phyloP scores from a whole-genome alignment of 345 rosid species.

The Trapa bicornis region DNA sequence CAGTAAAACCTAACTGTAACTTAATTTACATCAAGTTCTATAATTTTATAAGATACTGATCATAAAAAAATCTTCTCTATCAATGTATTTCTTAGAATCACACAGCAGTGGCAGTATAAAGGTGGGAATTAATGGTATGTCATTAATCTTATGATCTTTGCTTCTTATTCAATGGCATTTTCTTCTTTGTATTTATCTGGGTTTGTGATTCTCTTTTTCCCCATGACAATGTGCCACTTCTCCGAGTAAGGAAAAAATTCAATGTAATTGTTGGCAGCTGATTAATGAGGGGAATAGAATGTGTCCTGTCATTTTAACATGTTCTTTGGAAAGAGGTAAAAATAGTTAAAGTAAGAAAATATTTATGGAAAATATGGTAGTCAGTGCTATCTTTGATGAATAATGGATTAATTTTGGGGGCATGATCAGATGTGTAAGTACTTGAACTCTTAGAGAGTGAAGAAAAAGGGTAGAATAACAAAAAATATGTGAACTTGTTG shows the following conservation, averaged over 20 bases:
- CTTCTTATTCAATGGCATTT: neutral
- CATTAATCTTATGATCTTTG: neutral
- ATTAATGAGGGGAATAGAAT: neutral
- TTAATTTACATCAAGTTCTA: neutral
- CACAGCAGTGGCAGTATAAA: conserved; percentile 45
- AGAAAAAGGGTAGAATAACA: neutral
- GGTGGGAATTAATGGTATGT: conserved; percentile 87
- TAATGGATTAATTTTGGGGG: neutral
- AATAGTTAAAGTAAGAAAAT: neutral
- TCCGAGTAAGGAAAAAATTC: neutral
- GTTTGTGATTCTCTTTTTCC: neutral
- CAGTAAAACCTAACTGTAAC: conserved; percentile 29
- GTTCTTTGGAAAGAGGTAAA: neutral
- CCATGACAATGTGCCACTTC: neutral
- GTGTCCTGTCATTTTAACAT: neutral
- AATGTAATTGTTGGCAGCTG: neutral
- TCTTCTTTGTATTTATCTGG: neutral
- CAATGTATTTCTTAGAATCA: conserved; percentile 33
- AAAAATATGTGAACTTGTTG: neutral
- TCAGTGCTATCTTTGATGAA: neutral
- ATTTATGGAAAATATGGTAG: neutral
- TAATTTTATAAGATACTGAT: neutral
- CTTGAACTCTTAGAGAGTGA: neutral
- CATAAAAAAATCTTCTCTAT: neutral
- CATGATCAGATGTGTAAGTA: neutral